A percentile compares a stretch with the other conserved stretches of the same genome.
Evolutionary conservation across 2,329 filamentous ascomycete species (phyloP).

Genomic region (Salinomyces thailandicus): DNA sequence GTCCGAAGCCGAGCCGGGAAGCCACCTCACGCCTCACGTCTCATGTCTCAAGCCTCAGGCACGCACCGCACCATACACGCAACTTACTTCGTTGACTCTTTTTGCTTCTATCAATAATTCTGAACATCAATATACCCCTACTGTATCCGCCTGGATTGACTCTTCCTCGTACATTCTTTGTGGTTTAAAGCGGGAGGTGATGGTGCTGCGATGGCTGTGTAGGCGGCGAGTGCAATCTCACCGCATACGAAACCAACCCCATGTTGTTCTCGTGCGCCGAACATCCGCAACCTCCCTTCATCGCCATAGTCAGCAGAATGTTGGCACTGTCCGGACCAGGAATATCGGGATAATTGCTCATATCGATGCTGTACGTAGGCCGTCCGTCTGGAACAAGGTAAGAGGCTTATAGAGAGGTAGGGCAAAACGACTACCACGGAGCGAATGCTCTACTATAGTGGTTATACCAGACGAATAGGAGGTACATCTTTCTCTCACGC

Average conservation of each 20-base stretch:
- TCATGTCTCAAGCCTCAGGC: too few relatives aligned
- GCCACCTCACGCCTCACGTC: background rate
- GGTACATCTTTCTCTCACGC: constrained; percentile 35
- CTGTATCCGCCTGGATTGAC: background rate
- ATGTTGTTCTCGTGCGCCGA: background rate
- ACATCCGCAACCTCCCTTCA: constrained; percentile 5
- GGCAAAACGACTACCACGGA: constrained; percentile 98
- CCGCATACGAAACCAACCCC: background rate
- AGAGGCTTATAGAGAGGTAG: constrained; percentile 25
- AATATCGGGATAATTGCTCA: constrained; percentile 99
- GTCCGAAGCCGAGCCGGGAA: background rate
- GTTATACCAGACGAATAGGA: constrained; percentile 76
- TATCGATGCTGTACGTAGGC: constrained; percentile 65
- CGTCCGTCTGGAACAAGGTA: background rate
- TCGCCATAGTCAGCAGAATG: constrained; percentile 2
- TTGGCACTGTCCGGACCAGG: constrained; percentile 46
- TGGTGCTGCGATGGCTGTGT: constrained; percentile 2
- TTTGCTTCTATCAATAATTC: too few relatives aligned
- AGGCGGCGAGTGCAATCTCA: background rate
- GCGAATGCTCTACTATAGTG: constrained; percentile 96
- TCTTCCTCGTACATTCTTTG: background rate
- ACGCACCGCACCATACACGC: too few relatives aligned
- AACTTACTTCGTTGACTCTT: too few relatives aligned
- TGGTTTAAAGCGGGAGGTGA: background rate
- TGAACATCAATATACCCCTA: background rate